Evolutionary conservation across 345 rosid genomes (phyloP).

Genomic region (Boechera stricta): DNA sequence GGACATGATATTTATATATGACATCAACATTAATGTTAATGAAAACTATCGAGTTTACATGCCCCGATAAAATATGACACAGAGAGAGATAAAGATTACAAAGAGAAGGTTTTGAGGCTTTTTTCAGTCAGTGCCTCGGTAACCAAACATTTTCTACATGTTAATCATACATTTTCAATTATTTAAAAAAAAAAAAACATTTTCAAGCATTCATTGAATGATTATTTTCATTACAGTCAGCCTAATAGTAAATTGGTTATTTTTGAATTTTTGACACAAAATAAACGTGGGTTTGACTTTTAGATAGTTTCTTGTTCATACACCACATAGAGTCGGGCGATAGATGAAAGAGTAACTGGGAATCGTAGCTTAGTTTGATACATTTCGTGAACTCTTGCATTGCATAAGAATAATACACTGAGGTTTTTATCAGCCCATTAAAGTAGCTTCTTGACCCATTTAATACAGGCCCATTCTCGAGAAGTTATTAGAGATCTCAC

Average conservation of each 20-base stretch:
- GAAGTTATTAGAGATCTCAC: background rate
- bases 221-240: background rate
- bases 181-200: background rate
- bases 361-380: background rate
- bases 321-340: background rate
- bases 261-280: background rate
- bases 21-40: background rate
- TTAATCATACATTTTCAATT: background rate
- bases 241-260: constrained; percentile 6
- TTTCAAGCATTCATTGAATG: background rate
- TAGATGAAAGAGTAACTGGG: background rate
- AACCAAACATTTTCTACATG: background rate
- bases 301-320: constrained; percentile 10
- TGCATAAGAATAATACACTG: background rate
- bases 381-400: background rate
- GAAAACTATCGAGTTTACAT: constrained; percentile 18
- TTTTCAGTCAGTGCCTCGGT: background rate
- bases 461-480: background rate
- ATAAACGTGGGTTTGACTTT: constrained; percentile 5
- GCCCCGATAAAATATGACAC: constrained; percentile 1
- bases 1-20: too few relatives aligned
- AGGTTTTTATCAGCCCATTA: constrained; percentile 14
- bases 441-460: background rate
- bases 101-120: constrained; percentile 6
- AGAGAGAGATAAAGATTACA: background rate